Evolutionary conservation across 2,329 filamentous ascomycete species (phyloP).

Genomic region (Sporothrix brunneoviolacea): DNA sequence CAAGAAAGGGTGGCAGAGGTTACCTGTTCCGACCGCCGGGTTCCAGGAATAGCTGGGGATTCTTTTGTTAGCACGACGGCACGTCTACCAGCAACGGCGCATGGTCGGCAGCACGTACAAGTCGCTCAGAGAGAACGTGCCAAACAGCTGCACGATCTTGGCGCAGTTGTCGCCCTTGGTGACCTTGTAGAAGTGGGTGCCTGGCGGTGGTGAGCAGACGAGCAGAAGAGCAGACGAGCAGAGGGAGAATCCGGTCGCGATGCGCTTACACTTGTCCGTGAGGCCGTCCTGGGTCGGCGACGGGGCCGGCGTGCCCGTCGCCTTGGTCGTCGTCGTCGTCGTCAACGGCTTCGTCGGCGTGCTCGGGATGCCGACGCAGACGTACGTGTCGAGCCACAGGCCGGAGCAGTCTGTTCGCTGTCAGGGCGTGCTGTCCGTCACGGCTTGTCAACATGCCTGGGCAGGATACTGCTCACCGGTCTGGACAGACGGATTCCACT

Average conservation of each 20-base stretch:
- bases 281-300: constrained; percentile 10
- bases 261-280: constrained; percentile 15
- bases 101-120: too few relatives aligned
- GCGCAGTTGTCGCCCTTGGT: constrained; percentile 13
- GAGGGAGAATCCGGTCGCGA: too few relatives aligned
- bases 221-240: too few relatives aligned
- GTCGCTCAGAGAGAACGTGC: constrained; percentile 12
- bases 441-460: too few relatives aligned
- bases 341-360: neutral
- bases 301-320: neutral
- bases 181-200: constrained; percentile 14
- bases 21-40: constrained; percentile 11
- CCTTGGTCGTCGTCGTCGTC: too few relatives aligned
- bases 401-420: constrained; percentile 17
- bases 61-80: too few relatives aligned
- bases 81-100: too few relatives aligned
- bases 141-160: constrained; percentile 8
- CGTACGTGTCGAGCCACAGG: constrained; percentile 13
- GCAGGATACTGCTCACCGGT: too few relatives aligned
- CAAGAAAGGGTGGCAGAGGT: too few relatives aligned
- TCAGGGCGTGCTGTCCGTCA: too few relatives aligned
- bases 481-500: constrained; percentile 16
- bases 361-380: constrained; percentile 28
- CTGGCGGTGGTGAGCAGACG: too few relatives aligned
- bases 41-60: too few relatives aligned